A percentile compares a stretch with the other conserved stretches of the same genome.
Evolutionary conservation across 2,329 filamentous ascomycete genomes (phyloP).

Genomic region (Metarhizium album): DNA sequence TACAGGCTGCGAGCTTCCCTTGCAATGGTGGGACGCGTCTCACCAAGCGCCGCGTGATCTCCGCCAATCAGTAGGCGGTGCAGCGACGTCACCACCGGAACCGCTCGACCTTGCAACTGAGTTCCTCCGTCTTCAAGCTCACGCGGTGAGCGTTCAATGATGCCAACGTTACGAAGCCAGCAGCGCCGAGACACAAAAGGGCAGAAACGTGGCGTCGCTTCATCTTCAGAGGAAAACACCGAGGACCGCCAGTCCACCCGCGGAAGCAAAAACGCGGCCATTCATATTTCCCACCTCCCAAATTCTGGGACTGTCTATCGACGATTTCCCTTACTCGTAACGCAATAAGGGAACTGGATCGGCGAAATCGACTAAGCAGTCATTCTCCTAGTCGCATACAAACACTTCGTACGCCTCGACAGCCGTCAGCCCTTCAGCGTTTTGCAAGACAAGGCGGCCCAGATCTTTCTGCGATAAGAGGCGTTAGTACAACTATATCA

Average conservation of each 20-base stretch:
- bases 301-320: slow-evolving; percentile 2
- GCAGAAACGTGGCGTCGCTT: not conserved
- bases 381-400: not conserved
- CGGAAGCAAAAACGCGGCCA: not conserved
- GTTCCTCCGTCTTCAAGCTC: not conserved
- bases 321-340: not conserved
- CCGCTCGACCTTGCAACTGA: not conserved
- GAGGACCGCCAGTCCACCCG: not conserved
- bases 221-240: not conserved
- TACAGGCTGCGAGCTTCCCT: not conserved
- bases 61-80: not conserved
- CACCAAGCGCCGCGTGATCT: not conserved
- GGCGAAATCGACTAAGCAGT: not conserved
- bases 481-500: not conserved
- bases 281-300: not conserved
- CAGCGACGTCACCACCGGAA: not conserved
- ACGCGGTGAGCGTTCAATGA: not conserved
- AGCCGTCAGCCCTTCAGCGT: not conserved
- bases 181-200: not conserved
- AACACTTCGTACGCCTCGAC: not conserved
- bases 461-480: not conserved
- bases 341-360: slow-evolving; percentile 3
- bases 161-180: not conserved
- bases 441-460: slow-evolving; percentile 3
- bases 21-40: not conserved